A percentile compares a stretch with the other conserved stretches of the same genome.
These are phyloP conservation scores for Apophysomyces ossiformis DNA, from an alignment of 371 early-diverging fungal genomes.

Conservation along the genomic window DNA sequence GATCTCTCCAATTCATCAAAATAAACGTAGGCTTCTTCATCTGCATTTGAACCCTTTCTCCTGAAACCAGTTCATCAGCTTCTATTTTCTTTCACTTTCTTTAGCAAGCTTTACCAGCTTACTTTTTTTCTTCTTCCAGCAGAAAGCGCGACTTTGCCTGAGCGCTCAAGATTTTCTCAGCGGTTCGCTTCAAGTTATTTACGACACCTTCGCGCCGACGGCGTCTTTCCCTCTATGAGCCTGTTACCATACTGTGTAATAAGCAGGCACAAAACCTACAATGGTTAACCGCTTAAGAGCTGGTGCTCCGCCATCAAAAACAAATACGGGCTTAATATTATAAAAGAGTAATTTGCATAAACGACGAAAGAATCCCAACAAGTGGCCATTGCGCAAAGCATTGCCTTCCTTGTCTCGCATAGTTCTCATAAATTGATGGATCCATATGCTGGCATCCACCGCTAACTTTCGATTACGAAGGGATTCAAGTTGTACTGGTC, in stretches of 20 bases:
- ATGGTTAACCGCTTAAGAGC: constrained; percentile 82
- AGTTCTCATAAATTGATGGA: constrained; percentile 93
- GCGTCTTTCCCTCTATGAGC: constrained; percentile 58
- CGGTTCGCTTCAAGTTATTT: constrained; percentile 68
- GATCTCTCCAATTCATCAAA: constrained; percentile 36
- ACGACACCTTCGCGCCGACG: constrained; percentile 57
- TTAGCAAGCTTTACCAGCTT: constrained; percentile 25
- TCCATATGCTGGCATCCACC: constrained; percentile 97
- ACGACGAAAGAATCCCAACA: constrained; percentile 93
- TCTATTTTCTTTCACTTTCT: constrained; percentile 26
- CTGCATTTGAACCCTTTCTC: constrained; percentile 23
- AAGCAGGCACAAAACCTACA: constrained; percentile 42
- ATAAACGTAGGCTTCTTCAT: constrained; percentile 42
- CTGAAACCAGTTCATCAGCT: constrained; percentile 13
- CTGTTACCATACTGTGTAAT: background rate
- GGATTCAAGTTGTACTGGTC: constrained; percentile 81
- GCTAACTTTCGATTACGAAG: constrained; percentile 79
- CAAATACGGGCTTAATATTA: constrained; percentile 93
- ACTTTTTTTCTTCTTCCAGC: constrained; percentile 52
- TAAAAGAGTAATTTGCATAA: constrained; percentile 93
- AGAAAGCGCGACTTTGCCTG: constrained; percentile 74
- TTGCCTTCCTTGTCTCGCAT: constrained; percentile 91
- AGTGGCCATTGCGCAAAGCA: constrained; percentile 79
- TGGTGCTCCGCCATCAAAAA: constrained; percentile 94
- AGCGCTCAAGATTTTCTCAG: constrained; percentile 80